Evolutionary conservation across 352 stramenopile genomes (phyloP), one percentile per base, ranked within the genome.

Genomic region (Blastocystis sp.): DNA sequence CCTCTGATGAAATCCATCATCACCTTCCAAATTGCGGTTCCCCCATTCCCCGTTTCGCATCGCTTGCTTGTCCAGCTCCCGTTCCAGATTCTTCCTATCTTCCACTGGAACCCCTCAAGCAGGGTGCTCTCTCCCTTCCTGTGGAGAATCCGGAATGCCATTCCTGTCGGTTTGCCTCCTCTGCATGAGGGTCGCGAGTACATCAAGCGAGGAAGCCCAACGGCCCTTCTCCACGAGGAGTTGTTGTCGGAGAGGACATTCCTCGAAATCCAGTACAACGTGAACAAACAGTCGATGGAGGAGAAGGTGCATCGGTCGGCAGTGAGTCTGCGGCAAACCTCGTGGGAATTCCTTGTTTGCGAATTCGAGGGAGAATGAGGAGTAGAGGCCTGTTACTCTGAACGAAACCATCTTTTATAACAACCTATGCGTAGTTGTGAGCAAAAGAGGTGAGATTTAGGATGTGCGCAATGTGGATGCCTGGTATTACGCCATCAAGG

Each of bases 401-500:
- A 79, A 61, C 61, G 69, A 79, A 45, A 79, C 28, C 21, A 38
- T 79, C 48, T 79, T 79, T 79, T 61, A 79, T 5, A 62, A 53
- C 9, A 64, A 61, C 38, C 34, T 79, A 62, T 79, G 40, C 38
- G 69, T 79, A 61, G 48, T 14, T 7, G 23, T 61, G 0, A 38
- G 7, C 4, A 23, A 17, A 64, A 21, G 28, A 3, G 2, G 21
- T 79, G 28, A 79, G 38, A 4, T 10, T 0, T 60, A 79, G 69
- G 69, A 79, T 21, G 38, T 79, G 2, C 65, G 19, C 14, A 79
- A 79, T 79, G 48, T 34, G 14, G 69, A 79, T 34, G 48, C 53
- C 19, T 79, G 69, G 69, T 79, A 79, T 79, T 45, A 79, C 28
- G 48, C 48, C 23, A 60, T 79, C 28, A 38, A 61, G 34, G 69